These are phyloP conservation scores for Venturia effusa DNA, from an alignment of 2,329 filamentous ascomycete species.

Conservation along the genomic window DNA sequence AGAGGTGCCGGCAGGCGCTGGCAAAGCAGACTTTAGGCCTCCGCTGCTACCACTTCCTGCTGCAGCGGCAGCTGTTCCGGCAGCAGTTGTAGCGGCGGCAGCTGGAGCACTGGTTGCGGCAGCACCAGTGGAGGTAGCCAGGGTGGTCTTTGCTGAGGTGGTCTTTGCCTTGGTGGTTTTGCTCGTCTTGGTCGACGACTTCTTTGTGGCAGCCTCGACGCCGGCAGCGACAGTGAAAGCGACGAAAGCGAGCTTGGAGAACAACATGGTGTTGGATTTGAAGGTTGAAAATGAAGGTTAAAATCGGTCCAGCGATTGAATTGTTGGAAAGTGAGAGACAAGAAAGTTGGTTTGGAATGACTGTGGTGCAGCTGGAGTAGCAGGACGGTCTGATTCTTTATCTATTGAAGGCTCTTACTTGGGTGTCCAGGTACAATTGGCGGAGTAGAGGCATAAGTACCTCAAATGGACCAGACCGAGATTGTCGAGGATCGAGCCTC, in stretches of 20 bases:
- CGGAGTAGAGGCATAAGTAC: neutral
- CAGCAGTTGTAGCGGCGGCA: neutral
- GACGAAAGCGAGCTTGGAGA: neutral
- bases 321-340: neutral
- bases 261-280: neutral
- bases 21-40: constrained; percentile 23
- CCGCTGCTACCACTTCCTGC: neutral
- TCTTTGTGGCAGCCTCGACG: neutral
- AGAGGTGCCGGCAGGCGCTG: constrained; percentile 30
- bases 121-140: neutral
- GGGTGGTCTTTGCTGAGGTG: neutral
- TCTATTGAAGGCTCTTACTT: neutral
- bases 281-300: neutral
- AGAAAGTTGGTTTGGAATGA: neutral
- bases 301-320: neutral
- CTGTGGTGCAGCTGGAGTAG: neutral
- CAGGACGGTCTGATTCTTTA: neutral
- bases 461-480: neutral
- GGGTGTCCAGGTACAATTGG: neutral
- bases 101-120: neutral
- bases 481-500: neutral
- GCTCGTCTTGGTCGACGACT: neutral
- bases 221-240: neutral
- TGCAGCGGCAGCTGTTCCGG: neutral
- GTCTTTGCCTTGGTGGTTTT: neutral